Evolutionary conservation across 306 rosid genomes (phyloP).

Genomic region (Ormosia semicastrata): DNA sequence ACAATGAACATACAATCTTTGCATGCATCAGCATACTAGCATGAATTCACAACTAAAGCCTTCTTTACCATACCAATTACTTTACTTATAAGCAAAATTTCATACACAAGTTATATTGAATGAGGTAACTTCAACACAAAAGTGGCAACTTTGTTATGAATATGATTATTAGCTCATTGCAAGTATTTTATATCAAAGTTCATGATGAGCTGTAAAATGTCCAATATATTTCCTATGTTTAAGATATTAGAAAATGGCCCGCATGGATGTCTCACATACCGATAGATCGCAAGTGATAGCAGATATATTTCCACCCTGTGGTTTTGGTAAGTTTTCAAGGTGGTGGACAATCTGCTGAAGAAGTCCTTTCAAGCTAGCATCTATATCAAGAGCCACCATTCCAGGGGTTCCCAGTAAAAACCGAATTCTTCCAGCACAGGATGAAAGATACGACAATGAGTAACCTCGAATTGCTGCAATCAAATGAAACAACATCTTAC

Average conservation of each 20-base stretch:
- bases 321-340: conserved; percentile 92
- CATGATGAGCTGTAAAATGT: conserved; percentile 5
- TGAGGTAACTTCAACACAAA: conserved; percentile 1
- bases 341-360: conserved; percentile 78
- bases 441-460: conserved; percentile 89
- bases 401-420: conserved; percentile 94
- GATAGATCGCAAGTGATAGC: conserved; percentile 84
- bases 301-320: conserved; percentile 91
- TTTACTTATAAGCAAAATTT: background rate
- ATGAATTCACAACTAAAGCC: background rate
- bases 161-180: background rate
- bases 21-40: conserved; percentile 19
- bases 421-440: conserved; percentile 92
- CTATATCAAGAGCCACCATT: conserved; percentile 98
- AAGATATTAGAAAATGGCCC: conserved; percentile 5
- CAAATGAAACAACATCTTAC: conserved; percentile 28
- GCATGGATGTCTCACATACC: conserved; percentile 59
- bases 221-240: conserved; percentile 1
- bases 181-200: background rate
- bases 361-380: conserved; percentile 73
- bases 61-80: conserved; percentile 13
- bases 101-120: background rate
- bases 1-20: conserved; percentile 13
- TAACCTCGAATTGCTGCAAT: conserved; percentile 96
- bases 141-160: conserved; percentile 12